phyloP scores from a whole-genome alignment of 305 asterid genomes.

The Andrographis paniculata region DNA sequence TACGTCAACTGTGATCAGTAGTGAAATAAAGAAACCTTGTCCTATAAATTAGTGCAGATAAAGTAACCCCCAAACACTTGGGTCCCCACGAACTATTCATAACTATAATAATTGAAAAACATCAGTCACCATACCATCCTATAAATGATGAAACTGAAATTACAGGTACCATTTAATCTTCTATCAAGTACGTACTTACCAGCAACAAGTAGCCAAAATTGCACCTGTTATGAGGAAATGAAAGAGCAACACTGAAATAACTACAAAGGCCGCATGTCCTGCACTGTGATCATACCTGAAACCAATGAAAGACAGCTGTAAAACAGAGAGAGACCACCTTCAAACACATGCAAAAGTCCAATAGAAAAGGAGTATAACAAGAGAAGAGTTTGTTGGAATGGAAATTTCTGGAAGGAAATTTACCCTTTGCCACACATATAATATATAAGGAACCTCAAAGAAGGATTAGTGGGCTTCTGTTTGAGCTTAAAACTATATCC shows the following conservation, averaged over 20 bases:
- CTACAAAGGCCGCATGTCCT: slow-evolving; percentile 86
- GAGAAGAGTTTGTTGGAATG: slow-evolving; percentile 1
- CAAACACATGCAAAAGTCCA: slow-evolving; percentile 4
- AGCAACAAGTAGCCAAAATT: slow-evolving; percentile 78
- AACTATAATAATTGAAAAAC: slow-evolving; percentile 1
- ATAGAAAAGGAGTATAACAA: slow-evolving; percentile 5
- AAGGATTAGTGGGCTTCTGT: neutral
- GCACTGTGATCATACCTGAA: slow-evolving; percentile 90
- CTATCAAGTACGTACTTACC: slow-evolving; percentile 42
- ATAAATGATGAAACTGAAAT: slow-evolving; percentile 4
- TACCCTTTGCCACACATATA: slow-evolving; percentile 6
- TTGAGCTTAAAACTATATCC: neutral
- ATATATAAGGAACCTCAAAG: neutral
- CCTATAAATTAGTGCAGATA: slow-evolving; percentile 1
- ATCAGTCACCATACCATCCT: slow-evolving; percentile 4
- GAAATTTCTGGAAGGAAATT: slow-evolving; percentile 10
- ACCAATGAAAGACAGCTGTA: slow-evolving; percentile 16
- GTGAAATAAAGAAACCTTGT: neutral
- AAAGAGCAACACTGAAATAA: slow-evolving; percentile 68
- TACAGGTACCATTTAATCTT: too few relatives aligned
- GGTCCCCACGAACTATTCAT: neutral
- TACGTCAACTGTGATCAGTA: neutral
- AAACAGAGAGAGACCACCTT: slow-evolving; percentile 12
- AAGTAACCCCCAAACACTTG: slow-evolving; percentile 4
- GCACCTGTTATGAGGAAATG: slow-evolving; percentile 82